Evolutionary conservation across 306 rosid species (phyloP).

Genomic region (Quercus dentata): DNA sequence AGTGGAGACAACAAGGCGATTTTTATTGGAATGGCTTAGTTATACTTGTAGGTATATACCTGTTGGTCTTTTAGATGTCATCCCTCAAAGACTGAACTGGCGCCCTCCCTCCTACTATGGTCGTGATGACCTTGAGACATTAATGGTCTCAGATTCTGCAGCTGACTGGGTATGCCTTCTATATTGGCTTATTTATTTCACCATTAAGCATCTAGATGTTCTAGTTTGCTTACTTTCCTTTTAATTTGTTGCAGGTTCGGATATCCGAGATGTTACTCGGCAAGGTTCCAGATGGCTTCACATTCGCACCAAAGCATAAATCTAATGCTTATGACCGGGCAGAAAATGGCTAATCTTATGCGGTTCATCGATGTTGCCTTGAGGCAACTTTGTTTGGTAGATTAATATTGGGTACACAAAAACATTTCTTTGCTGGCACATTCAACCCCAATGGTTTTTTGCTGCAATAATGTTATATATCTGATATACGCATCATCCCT

Average conservation of each 20-base stretch:
- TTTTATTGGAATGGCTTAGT: conserved; percentile 96
- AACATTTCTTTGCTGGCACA: neutral
- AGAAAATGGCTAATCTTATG: conserved; percentile 63
- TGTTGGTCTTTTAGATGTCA: conserved; percentile 77
- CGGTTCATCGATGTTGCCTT: neutral
- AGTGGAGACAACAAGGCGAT: conserved; percentile 88
- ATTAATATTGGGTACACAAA: neutral
- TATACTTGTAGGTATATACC: conserved; percentile 83
- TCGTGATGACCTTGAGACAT: conserved; percentile 87
- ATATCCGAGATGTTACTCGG: conserved; percentile 89
- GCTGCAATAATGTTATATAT: too few relatives aligned
- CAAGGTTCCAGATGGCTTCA: conserved; percentile 82
- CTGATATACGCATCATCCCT: too few relatives aligned
- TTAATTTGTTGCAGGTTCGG: conserved; percentile 49
- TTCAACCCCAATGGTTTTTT: too few relatives aligned
- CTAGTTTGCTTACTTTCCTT: neutral
- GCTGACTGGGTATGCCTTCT: conserved; percentile 78
- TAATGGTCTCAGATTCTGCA: conserved; percentile 96
- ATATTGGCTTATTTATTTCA: neutral
- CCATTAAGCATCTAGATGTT: neutral
- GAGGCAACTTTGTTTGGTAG: neutral
- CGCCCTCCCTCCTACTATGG: conserved; percentile 73
- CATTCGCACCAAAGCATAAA: conserved; percentile 87
- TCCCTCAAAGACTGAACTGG: conserved; percentile 86
- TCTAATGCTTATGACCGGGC: conserved; percentile 91